Conservation (phyloP, 306 rosid species). For the Canavalia ensiformis region DNA sequence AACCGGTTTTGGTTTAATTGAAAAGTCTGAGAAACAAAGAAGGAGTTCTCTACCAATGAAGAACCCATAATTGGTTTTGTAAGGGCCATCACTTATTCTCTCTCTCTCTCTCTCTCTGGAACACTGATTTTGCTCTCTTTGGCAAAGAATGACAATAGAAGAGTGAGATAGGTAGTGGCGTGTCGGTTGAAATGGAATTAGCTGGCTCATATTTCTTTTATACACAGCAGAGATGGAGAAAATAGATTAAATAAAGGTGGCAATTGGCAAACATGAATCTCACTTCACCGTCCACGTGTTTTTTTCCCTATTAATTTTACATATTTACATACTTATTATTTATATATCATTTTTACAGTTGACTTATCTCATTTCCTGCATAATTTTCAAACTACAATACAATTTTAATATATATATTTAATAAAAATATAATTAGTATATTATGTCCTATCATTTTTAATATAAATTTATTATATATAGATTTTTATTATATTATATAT, state of each 20-base stretch:
- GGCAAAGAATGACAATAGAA: neutral
- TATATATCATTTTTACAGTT: neutral
- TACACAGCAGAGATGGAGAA: neutral
- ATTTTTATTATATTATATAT: no score
- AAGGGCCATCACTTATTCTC: conserved; percentile 58
- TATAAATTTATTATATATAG: no score
- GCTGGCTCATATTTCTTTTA: conserved; percentile 43
- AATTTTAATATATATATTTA: no score
- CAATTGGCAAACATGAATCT: conserved; percentile 17
- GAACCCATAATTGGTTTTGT: conserved; percentile 63
- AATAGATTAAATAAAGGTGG: conserved; percentile 35
- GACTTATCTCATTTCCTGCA: neutral
- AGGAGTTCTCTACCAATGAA: conserved; percentile 59
- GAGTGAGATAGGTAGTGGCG: conserved; percentile 10
- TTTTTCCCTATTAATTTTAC: conserved; percentile 4
- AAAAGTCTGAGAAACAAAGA: conserved; percentile 48
- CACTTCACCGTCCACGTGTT: conserved; percentile 75
- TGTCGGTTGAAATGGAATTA: conserved; percentile 38
- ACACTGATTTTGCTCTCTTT: neutral
- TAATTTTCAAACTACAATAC: no score
- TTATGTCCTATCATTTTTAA: no score
- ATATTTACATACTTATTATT: neutral
- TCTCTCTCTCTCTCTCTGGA: neutral
- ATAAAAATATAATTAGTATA: no score
- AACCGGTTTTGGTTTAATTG: conserved; percentile 34